Conservation (phyloP, 1,284 basidiomycete species). For the Grifola frondosa region DNA sequence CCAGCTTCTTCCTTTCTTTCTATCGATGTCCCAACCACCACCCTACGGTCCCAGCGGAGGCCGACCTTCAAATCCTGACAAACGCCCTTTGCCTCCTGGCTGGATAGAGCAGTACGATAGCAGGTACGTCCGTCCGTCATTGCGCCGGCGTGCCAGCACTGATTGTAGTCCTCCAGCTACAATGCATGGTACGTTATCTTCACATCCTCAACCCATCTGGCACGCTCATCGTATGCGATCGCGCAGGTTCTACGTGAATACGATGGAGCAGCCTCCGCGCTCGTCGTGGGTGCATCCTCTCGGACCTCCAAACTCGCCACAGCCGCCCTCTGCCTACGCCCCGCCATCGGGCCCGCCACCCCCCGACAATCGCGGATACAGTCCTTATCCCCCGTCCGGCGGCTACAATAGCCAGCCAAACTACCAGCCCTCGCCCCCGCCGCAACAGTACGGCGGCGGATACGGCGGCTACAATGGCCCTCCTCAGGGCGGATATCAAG, state of each 20-base stretch:
- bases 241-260: conserved; percentile 72
- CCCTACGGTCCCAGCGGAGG: conserved; percentile 29
- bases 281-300: conserved; percentile 67
- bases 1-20: conserved; percentile 19
- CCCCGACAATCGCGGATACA: conserved; percentile 29
- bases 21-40: conserved; percentile 45
- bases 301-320: conserved; percentile 41
- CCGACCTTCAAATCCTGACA: conserved; percentile 54
- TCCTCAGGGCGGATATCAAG: conserved; percentile 29
- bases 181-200: conserved; percentile 54
- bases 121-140: conserved; percentile 47
- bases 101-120: conserved; percentile 70
- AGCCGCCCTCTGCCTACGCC: conserved; percentile 39
- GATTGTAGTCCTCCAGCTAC: conserved; percentile 45
- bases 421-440: conserved; percentile 24
- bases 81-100: conserved; percentile 61
- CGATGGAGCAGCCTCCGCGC: conserved; percentile 53
- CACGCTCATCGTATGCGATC: neutral
- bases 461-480: conserved; percentile 19
- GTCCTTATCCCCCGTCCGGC: conserved; percentile 22
- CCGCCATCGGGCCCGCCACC: conserved; percentile 47
- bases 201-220: neutral
- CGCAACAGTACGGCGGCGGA: conserved; percentile 21
- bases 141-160: conserved; percentile 9
- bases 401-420: conserved; percentile 23